Base-by-base conservation (phyloP, 176 grass and related monocot genomes). In the Hordeum marinum region DNA sequence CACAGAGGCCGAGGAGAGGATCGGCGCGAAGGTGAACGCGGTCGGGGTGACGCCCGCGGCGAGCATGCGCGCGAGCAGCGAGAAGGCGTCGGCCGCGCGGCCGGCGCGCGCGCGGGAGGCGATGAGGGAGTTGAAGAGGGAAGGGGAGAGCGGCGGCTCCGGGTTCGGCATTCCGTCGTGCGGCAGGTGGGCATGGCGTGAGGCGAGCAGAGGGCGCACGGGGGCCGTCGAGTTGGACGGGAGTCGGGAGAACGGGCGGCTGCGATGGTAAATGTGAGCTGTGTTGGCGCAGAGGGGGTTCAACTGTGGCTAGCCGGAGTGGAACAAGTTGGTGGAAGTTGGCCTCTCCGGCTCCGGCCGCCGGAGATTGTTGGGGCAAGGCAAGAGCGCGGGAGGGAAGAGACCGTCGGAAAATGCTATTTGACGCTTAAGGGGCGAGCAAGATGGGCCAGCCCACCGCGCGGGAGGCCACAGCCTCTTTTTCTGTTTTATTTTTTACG, bases 111-210 rank as follows among this genome's bases (percentile, higher is more conserved):
- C 69, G 81, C 81, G 68, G 65, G 90, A 80, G 48, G 82, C 75
- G 72, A 94, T 89, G 80, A 97, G 88, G 80, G 94, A 61, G 26
- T 94, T 94, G 75, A 92, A 94, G 45, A 82, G 46, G 75, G 83
- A 68, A 0, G 84, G 13, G 9, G 89, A 69, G 32, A 55, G 15
- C 42, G 41, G 23, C 7, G 80, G 35, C 11, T 48, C 79, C 31
- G 50, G 41, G 23, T 46, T 73, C 45, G 52, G 90, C 90, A 94
- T 97, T 83, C 81, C 78, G 62, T 92, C 86, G 58, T 68, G 82
- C 55, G 73, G 48, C 48, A 70, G 20, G 60, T 40, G 89, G 75
- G 48, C 46, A 36, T 63, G 75, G 84, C 84, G 82, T 90, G 65
- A 21, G 72, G 52, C n/a, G 68, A 42, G 68, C 68, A 25, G 21